Evolutionary conservation across 129 eudicot genomes (phyloP).

Genomic region (Ambrosia artemisiifolia): DNA sequence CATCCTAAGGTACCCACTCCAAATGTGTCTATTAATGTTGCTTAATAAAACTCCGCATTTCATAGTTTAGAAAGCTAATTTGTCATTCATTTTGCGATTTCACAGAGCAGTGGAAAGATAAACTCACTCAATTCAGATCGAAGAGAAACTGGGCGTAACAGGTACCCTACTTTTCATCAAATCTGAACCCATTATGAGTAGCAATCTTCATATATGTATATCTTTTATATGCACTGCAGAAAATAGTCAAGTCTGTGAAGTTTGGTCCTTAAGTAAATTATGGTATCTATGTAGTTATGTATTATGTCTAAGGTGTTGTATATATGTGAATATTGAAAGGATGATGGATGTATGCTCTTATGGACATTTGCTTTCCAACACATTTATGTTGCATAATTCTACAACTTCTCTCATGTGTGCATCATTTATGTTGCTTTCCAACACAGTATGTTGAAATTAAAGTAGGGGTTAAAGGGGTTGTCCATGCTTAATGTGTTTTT

Average conservation of each 20-base stretch:
- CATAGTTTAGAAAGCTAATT: too few relatives aligned
- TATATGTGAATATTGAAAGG: constrained; percentile 34
- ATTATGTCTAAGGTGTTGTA: constrained; percentile 14
- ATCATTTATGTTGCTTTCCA: too few relatives aligned
- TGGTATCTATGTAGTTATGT: constrained; percentile 10
- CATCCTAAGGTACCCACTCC: too few relatives aligned
- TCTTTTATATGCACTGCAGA: constrained; percentile 18
- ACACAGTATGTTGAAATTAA: too few relatives aligned
- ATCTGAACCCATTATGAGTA: background rate
- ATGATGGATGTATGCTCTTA: constrained; percentile 19
- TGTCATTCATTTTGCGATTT: background rate
- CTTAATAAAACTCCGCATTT: too few relatives aligned
- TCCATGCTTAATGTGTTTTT: too few relatives aligned
- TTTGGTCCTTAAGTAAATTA: constrained; percentile 26
- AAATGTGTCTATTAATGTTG: too few relatives aligned
- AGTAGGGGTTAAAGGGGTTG: too few relatives aligned
- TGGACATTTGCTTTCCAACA: constrained; percentile 5
- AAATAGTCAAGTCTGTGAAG: constrained; percentile 30
- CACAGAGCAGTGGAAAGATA: constrained; percentile 82
- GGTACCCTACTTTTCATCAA: constrained; percentile 25
- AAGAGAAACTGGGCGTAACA: constrained; percentile 81
- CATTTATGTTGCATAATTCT: background rate
- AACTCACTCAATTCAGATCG: constrained; percentile 69
- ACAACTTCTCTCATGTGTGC: background rate
- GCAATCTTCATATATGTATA: background rate